Evolutionary conservation across 345 rosid species (phyloP), one percentile per base, ranked within the genome.

Genomic region (Luvunga scandens): DNA sequence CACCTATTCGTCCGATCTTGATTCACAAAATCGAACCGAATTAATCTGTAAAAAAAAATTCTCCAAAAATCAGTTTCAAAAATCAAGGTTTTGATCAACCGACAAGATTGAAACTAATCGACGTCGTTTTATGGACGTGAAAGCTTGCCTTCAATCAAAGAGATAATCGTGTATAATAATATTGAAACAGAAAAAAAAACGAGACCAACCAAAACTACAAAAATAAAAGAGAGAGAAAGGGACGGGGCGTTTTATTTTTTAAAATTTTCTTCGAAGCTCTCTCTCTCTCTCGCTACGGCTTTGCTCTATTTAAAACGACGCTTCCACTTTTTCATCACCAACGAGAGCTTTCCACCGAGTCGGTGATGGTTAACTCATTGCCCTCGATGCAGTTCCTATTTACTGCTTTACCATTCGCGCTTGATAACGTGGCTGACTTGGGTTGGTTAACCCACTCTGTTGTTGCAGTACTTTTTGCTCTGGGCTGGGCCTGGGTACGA

Each of bases 1-100:
- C 39, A 75, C 77, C 85, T 59, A 69, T 31, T 45, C 50, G 82
- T 50, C 77, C 77, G 85, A 79, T 79, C 80, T 66, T 66, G 64
- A 71, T 31, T n/a, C 16, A 65, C 48, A 66, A 71, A 71, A 70
- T 71, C 79, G 76, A 80, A 83, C 75, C 68, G 75, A 63, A 19
- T 31, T 69, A 48, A 73, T 76, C 85, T 60, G 42, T 16, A 30
- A 68, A 73, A 30, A 73, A 42, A 24, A 28, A 66, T 78, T 18
- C 18, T 56, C 36, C 68, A 45, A 81, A 42, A 42, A 72, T 64
- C 67, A 78, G 56, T 82, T 42, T 27, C 25, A 39, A 36, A 65
- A 21, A 4, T 24, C 9, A 60, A 53, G n/a, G 31, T 33, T 22
- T 33, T 48, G 64, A 53, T 65, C 45, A 33, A 53, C 66, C 24